Base-by-base conservation (phyloP, 2,329 filamentous ascomycete species). In the Neopestalotiopsis clavispora region DNA sequence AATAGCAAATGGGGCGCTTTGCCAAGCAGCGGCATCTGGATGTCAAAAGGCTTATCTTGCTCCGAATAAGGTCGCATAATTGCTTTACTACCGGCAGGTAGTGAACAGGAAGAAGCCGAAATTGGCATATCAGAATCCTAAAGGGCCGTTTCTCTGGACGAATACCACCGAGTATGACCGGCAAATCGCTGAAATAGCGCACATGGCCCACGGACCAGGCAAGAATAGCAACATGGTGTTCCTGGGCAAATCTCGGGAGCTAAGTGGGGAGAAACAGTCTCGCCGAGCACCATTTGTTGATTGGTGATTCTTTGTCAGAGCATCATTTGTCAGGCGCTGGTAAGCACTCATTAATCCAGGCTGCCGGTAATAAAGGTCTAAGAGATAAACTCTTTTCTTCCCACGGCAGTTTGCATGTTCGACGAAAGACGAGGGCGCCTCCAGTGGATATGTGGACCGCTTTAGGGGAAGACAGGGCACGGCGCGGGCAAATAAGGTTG, bases 281-380 rank as follows among this genome's bases (percentile, higher is more conserved):
- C 34, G 34, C 34, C 34, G 17, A 52, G 45, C 17, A 52, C 17
- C n/a, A 52, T 9, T 2, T n/a, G 5, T 52, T 20, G 45, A 52
- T 52, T 52, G 45, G 45, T 52, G 45, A 52, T 52, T 52, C 45
- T 52, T 52, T 52, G 45, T 52, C 45, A 52, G 45, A 52, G n/a
- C n/a, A 9, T n/a, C 45, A 20, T 52, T 52, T 52, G 45, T 52
- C 45, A 52, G 17, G 14, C n/a, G n/a, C 45, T 20, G 45, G 17
- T 52, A 52, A 52, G 5, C 45, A 52, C 17, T 17, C 45, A 17
- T 14, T 17, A n/a, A 52, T 17, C 45, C 7, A n/a, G 3, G 14
- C 45, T 52, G 17, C 17, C 17, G 9, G 17, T 17, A 52, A 52
- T n/a, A 52, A n/a, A 52, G 45, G 6, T 9, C 45, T 38, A 38